These are phyloP conservation scores for Phytophthora sp. DNA, from an alignment of 352 stramenopile species.

Conservation along the genomic window DNA sequence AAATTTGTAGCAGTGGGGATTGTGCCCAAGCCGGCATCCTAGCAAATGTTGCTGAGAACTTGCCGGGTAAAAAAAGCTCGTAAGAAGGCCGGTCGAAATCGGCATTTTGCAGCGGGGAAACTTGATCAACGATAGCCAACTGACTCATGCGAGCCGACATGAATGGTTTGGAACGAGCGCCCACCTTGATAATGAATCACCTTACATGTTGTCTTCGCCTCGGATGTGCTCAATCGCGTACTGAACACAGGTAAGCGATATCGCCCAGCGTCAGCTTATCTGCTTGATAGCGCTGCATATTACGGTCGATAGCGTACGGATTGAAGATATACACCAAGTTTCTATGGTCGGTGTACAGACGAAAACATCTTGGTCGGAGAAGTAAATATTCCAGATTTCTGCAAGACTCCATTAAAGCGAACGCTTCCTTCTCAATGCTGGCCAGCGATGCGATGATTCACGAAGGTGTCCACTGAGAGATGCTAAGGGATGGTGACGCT, in stretches of 20 bases:
- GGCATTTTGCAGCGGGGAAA: background rate
- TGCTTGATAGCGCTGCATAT: background rate
- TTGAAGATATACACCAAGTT: background rate
- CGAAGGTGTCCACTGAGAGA: background rate
- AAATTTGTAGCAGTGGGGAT: too few species aligned
- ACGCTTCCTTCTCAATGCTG: background rate
- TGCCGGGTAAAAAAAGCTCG: background rate
- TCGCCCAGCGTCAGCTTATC: background rate
- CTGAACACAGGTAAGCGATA: background rate
- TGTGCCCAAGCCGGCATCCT: too few species aligned
- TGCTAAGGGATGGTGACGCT: background rate
- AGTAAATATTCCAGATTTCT: background rate
- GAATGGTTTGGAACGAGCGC: background rate
- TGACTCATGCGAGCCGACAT: too few species aligned
- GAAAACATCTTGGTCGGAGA: background rate
- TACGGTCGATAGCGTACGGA: background rate
- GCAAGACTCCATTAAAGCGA: background rate
- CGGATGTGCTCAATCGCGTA: background rate
- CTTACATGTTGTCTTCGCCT: background rate
- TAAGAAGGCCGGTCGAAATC: background rate
- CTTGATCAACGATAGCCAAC: background rate
- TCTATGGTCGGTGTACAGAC: background rate
- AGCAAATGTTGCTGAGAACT: background rate
- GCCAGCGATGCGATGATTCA: background rate
- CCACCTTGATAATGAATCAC: background rate